Base-by-base conservation (phyloP, 2,329 filamentous ascomycete species). In the Aspergillus carbonarius region DNA sequence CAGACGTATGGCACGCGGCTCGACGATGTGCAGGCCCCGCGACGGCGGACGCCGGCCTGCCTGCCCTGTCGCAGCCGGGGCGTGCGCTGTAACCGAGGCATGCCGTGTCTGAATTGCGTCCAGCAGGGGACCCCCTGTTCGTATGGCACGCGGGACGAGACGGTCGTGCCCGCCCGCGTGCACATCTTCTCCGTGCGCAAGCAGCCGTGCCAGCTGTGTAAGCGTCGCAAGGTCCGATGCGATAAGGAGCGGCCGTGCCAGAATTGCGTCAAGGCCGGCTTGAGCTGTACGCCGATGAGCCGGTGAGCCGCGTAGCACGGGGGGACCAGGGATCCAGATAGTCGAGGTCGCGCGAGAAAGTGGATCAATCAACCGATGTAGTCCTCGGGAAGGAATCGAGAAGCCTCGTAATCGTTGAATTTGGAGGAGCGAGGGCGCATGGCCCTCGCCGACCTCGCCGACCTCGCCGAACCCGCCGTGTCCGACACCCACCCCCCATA, bases 161-260 rank as follows among this genome's bases (percentile, higher is more conserved):
- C 17, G 6, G 20, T 18, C 5, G 18, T 27, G 18, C 20, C 18
- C 8, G 15, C 15, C 8, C 13, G 15, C 5, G 27, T 27, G 3
- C 39, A 42, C 15, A 6, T 30, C 13, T 17, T 39, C n/a, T 30
- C 37, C 25, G 5, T 32, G 6, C 9, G 47, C 7, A 17, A 17
- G 20, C 23, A 50, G 20, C 40, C 37, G 3, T 56, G 54, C 20
- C 12, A 30, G 5, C 4, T 50, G n/a, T 56, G 54, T 40, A 23
- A 30, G 5, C 46, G 15, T 5, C 30, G 54, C n/a, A 56, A 50
- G 32, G 32, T 56, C 23, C 49, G 25, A 32, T 56, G 54, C 39
- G 46, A 56, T 15, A 44, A 20, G 27, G 10, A 50, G 27, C 32
- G 34, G 9, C 54, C 54, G 7, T 56, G 54, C 48, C 9, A 27